phyloP scores from a whole-genome alignment of 495 filamentous ascomycete species.

The Penicillium canescens region DNA sequence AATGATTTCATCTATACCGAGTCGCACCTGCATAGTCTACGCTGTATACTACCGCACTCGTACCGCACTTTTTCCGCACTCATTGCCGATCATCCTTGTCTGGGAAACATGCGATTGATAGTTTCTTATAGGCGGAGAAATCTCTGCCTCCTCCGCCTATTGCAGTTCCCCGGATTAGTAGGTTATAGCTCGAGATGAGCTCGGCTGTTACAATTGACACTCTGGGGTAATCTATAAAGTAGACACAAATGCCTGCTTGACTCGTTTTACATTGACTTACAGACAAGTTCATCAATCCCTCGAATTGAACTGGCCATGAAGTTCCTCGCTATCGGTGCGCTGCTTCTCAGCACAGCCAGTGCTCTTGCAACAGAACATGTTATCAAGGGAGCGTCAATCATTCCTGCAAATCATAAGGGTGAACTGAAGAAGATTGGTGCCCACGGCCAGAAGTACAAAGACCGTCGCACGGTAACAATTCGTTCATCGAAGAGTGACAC shows the following conservation, averaged over 20 bases:
- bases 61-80: background rate
- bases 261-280: background rate
- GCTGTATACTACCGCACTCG: background rate
- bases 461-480: conserved; percentile 49
- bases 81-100: conserved; percentile 10
- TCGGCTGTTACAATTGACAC: background rate
- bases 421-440: conserved; percentile 28
- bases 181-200: background rate
- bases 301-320: conserved; percentile 17
- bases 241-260: background rate
- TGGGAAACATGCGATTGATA: background rate
- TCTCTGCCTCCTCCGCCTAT: conserved; percentile 4
- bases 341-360: conserved; percentile 24
- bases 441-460: conserved; percentile 26
- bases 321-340: conserved; percentile 23
- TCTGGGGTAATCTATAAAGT: conserved; percentile 4
- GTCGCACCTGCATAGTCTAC: background rate
- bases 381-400: conserved; percentile 30
- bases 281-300: background rate
- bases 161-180: background rate
- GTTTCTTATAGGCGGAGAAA: conserved; percentile 38
- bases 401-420: conserved; percentile 23
- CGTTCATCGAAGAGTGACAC: conserved; percentile 50
- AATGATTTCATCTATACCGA: background rate
- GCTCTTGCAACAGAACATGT: conserved; percentile 12